Evolutionary conservation across 768 basidiomycete species (phyloP).

Genomic region (Gloeostereum incarnatum): DNA sequence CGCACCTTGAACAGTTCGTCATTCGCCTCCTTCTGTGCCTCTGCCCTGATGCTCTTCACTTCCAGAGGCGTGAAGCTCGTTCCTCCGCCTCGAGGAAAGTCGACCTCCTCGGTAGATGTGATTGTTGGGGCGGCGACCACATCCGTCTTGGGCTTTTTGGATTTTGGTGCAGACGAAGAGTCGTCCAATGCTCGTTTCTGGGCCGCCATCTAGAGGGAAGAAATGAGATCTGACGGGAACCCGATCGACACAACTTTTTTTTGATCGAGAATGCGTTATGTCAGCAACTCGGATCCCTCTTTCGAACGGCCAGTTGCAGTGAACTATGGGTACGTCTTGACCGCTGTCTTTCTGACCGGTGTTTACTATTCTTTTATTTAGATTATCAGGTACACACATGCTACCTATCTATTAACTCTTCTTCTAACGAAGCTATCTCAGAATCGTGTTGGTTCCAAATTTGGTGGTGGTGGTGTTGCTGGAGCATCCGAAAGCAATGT

Average conservation of each 20-base stretch:
- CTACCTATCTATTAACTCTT: background rate
- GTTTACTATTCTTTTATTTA: conserved; percentile 15
- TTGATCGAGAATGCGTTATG: no score
- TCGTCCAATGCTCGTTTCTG: conserved; percentile 61
- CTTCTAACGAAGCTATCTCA: conserved; percentile 19
- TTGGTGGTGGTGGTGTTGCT: conserved; percentile 93
- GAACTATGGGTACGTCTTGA: conserved; percentile 7
- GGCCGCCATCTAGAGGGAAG: conserved; percentile 27
- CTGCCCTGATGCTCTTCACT: conserved; percentile 76
- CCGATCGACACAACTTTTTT: no score
- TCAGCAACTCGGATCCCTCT: no score
- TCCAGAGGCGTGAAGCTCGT: conserved; percentile 83
- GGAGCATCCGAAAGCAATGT: conserved; percentile 94
- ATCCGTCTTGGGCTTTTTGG: conserved; percentile 64
- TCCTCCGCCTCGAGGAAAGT: conserved; percentile 95
- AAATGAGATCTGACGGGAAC: no score
- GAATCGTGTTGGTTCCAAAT: conserved; percentile 95
- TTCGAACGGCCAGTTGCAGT: no score
- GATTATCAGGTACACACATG: conserved; percentile 55
- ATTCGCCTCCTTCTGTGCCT: conserved; percentile 79
- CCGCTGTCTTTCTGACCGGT: background rate
- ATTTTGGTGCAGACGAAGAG: conserved; percentile 30
- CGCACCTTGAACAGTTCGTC: conserved; percentile 66
- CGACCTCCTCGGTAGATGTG: conserved; percentile 56
- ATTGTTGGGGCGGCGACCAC: conserved; percentile 21